Conservation (phyloP, 208 protist genomes). For the Trypanosoma platydactyli region DNA sequence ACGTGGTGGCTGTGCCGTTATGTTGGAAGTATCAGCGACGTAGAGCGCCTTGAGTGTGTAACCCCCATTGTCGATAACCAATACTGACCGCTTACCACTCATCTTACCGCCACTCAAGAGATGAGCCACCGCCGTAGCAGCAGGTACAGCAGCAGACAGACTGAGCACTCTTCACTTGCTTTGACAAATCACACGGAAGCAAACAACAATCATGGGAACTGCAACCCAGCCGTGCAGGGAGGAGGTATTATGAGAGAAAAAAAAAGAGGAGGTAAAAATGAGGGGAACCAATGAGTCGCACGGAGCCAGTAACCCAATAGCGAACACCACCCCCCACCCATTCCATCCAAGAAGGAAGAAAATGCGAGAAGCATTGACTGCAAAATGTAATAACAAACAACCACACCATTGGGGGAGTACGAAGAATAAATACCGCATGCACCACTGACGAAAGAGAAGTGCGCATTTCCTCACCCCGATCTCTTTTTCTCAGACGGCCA, state of each 20-base stretch:
- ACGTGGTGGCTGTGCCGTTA: slow-evolving; percentile 1
- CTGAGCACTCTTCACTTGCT: neutral
- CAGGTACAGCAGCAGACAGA: too few relatives aligned
- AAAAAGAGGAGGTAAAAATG: slow-evolving; percentile 12
- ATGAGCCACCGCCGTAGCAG: too few relatives aligned
- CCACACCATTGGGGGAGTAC: too few relatives aligned
- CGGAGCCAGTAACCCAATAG: too few relatives aligned
- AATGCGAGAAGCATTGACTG: too few relatives aligned
- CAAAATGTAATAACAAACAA: too few relatives aligned
- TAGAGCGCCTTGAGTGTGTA: slow-evolving; percentile 77
- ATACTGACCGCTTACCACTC: slow-evolving; percentile 26
- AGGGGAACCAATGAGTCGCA: neutral
- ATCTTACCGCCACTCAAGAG: slow-evolving; percentile 6
- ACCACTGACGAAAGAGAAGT: too few relatives aligned
- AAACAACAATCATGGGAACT: slow-evolving; percentile 12
- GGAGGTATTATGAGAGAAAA: slow-evolving; percentile 14
- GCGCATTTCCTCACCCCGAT: too few relatives aligned
- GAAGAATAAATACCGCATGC: too few relatives aligned
- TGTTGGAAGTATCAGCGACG: slow-evolving; percentile 28
- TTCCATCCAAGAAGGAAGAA: neutral
- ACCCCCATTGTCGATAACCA: slow-evolving; percentile 84
- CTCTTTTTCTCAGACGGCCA: too few relatives aligned
- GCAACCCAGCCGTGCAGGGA: too few relatives aligned
- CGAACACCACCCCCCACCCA: too few relatives aligned
- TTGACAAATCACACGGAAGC: neutral